Conservation (phyloP, 495 filamentous ascomycete species). For the Cercophora samala region DNA sequence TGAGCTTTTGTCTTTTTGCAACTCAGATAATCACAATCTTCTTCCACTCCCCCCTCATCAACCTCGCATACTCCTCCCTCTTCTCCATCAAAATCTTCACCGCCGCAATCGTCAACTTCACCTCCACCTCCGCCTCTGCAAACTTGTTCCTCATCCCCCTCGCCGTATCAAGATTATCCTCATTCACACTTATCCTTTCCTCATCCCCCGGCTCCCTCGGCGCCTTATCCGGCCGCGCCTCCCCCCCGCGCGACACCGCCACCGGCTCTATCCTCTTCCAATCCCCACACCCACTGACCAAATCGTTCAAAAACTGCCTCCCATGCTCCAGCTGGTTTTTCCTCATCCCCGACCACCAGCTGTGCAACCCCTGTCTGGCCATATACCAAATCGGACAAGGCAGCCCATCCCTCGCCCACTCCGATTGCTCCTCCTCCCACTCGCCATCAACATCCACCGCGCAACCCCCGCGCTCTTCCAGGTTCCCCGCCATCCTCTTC, state of each 20-base stretch:
- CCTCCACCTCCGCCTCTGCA: slow-evolving; percentile 10
- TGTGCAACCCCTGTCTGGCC: neutral
- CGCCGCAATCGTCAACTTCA: slow-evolving; percentile 9
- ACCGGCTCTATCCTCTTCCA: neutral
- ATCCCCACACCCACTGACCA: neutral
- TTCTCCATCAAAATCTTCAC: slow-evolving; percentile 14
- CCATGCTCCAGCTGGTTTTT: neutral
- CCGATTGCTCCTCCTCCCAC: neutral
- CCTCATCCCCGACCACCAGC: neutral
- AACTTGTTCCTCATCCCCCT: slow-evolving; percentile 3
- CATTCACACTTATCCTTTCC: neutral
- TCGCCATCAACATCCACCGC: neutral
- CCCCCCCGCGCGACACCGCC: neutral
- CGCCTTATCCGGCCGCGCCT: neutral
- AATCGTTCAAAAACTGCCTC: neutral
- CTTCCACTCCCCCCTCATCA: slow-evolving; percentile 17
- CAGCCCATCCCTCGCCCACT: neutral
- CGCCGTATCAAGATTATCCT: neutral
- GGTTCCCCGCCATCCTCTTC: neutral
- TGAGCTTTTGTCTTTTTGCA: neutral
- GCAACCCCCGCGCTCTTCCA: neutral
- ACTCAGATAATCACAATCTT: slow-evolving; percentile 16
- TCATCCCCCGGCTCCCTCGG: neutral
- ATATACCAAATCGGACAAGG: neutral
- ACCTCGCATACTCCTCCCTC: slow-evolving; percentile 6